phyloP scores from a whole-genome alignment of 2,329 filamentous ascomycete species.

The Ilyonectria mors-panacis region DNA sequence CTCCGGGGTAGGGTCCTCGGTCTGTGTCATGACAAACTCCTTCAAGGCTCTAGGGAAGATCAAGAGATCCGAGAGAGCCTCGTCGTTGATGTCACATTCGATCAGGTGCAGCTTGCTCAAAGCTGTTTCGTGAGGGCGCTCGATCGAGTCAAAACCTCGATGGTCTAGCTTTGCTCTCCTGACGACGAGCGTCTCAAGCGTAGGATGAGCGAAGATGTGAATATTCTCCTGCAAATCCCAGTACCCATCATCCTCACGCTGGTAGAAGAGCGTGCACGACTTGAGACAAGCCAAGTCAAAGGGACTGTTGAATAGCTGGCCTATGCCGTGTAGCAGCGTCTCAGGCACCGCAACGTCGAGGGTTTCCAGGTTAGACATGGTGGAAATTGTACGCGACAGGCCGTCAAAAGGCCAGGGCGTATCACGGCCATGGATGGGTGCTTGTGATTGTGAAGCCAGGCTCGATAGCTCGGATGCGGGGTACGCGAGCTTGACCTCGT shows the following conservation, averaged over 20 bases:
- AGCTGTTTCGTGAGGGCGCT: constrained; percentile 63
- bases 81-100: constrained; percentile 66
- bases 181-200: constrained; percentile 62
- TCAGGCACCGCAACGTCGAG: constrained; percentile 63
- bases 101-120: constrained; percentile 61
- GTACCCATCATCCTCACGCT: constrained; percentile 59
- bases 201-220: constrained; percentile 66
- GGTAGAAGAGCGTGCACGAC: constrained; percentile 64
- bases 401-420: constrained; percentile 48
- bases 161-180: constrained; percentile 62
- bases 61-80: constrained; percentile 54
- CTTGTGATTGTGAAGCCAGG: constrained; percentile 55
- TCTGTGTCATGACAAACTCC: constrained; percentile 65
- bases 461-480: constrained; percentile 60
- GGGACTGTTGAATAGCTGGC: constrained; percentile 64
- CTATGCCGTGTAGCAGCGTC: constrained; percentile 61
- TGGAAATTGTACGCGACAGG: constrained; percentile 62
- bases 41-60: constrained; percentile 61
- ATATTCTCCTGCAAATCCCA: constrained; percentile 68
- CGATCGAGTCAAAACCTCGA: constrained; percentile 63
- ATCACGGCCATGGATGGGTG: constrained; percentile 40
- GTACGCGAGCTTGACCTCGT: constrained; percentile 62
- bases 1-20: constrained; percentile 55
- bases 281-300: constrained; percentile 65
- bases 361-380: constrained; percentile 65